Conservation (phyloP, 2,329 filamentous ascomycete species). For the Ophioceras dolichostomum region DNA sequence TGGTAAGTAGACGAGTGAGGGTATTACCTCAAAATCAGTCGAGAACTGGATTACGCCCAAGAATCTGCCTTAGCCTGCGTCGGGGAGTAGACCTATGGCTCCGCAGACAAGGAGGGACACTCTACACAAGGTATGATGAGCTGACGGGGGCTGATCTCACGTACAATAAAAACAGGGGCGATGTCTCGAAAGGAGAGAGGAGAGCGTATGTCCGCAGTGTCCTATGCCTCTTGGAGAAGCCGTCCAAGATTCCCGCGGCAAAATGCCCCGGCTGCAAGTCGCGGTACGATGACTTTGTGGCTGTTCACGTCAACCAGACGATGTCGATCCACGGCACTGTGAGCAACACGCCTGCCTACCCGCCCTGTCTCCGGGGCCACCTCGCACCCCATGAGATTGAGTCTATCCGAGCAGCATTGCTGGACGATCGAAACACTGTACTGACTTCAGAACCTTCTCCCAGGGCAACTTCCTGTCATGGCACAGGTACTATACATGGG, state of each 20-base stretch:
- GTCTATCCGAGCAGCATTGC: too few relatives aligned
- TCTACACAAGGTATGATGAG: background rate
- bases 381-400: too few relatives aligned
- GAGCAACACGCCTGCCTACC: background rate
- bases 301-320: constrained; percentile 22
- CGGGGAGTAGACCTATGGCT: too few relatives aligned
- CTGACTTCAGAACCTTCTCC: constrained; percentile 1
- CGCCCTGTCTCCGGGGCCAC: too few relatives aligned
- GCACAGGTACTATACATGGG: constrained; percentile 27
- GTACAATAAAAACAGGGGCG: constrained; percentile 14
- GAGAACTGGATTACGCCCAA: too few relatives aligned
- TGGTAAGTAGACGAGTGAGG: constrained; percentile 10
- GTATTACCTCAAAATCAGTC: too few relatives aligned
- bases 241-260: constrained; percentile 15
- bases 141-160: too few relatives aligned
- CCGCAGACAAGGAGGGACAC: background rate
- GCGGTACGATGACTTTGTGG: constrained; percentile 18
- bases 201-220: constrained; percentile 20
- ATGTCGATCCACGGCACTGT: constrained; percentile 17
- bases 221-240: constrained; percentile 18
- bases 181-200: constrained; percentile 13
- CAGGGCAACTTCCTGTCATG: constrained; percentile 26
- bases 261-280: constrained; percentile 18
- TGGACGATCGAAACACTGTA: too few relatives aligned
- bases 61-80: too few relatives aligned